Percentiles rank a stretch among this genome's conserved stretches.
Evolutionary conservation across 1,284 basidiomycete species (phyloP).

Genomic region (Trichosporon asahii): DNA sequence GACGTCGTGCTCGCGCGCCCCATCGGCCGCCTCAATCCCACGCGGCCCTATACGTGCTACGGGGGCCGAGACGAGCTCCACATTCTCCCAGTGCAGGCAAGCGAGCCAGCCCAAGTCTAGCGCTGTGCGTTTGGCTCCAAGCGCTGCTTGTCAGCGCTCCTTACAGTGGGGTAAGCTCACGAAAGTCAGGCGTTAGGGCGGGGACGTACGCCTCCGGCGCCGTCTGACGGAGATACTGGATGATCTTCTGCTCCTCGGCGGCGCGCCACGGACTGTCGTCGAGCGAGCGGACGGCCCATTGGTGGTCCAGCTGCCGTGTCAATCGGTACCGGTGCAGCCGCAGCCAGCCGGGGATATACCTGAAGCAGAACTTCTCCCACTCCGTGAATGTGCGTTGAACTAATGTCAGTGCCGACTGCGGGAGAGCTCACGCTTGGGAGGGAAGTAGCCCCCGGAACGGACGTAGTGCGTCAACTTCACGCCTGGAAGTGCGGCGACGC

Average conservation of each 20-base stretch:
- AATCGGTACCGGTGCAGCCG: background rate
- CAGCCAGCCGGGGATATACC: constrained; percentile 14
- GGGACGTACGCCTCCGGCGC: constrained; percentile 18
- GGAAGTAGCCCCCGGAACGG: constrained; percentile 18
- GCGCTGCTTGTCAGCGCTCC: too few species aligned
- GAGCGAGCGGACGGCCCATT: background rate
- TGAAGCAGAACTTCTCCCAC: constrained; percentile 16
- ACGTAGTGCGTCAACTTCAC: constrained; percentile 19
- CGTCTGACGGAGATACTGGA: constrained; percentile 12
- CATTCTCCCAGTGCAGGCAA: too few species aligned
- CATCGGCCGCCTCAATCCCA: too few species aligned
- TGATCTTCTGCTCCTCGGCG: background rate
- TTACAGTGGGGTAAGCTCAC: too few species aligned
- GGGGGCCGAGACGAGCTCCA: too few species aligned
- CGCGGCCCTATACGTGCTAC: too few species aligned
- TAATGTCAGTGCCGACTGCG: too few species aligned
- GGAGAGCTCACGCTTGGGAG: constrained; percentile 8
- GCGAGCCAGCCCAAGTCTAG: too few species aligned
- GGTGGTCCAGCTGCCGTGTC: constrained; percentile 7
- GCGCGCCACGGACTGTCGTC: background rate
- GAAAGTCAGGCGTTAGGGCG: constrained; percentile 11
- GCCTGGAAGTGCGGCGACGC: constrained; percentile 11
- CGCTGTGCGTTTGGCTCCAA: too few species aligned
- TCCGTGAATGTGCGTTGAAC: constrained; percentile 9
- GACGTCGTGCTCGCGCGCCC: too few species aligned